A percentile compares a stretch with the other conserved stretches of the same genome.
Evolutionary conservation across 441 rosid genomes (phyloP).

Genomic region (Viola pubescens): DNA sequence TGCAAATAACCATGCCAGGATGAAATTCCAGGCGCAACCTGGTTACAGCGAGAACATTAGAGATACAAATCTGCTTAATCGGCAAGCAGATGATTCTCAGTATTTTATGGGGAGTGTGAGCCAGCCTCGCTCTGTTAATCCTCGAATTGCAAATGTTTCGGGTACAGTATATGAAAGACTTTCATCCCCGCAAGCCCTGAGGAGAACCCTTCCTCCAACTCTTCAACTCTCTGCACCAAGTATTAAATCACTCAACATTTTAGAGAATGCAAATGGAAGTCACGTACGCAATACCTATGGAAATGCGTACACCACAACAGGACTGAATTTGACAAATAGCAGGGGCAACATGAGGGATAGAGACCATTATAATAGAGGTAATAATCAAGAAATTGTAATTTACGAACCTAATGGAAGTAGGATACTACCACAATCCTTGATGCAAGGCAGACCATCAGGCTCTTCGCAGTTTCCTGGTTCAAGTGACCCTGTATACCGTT

Average conservation of each 20-base stretch:
- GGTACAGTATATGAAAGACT: slow-evolving; percentile 43
- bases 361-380: slow-evolving; percentile 30
- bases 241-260: slow-evolving; percentile 19
- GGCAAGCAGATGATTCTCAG: slow-evolving; percentile 30
- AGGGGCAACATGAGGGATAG: slow-evolving; percentile 44
- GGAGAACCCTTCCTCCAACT: slow-evolving; percentile 61
- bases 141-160: slow-evolving; percentile 42
- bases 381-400: slow-evolving; percentile 36
- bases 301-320: slow-evolving; percentile 29
- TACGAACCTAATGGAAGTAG: slow-evolving; percentile 52
- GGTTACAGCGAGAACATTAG: slow-evolving; percentile 18
- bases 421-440: slow-evolving; percentile 57
- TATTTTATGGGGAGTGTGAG: slow-evolving; percentile 30
- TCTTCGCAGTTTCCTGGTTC: slow-evolving; percentile 37
- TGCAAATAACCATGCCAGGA: slow-evolving; percentile 15
- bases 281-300: slow-evolving; percentile 30
- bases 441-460: slow-evolving; percentile 40
- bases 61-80: slow-evolving; percentile 18
- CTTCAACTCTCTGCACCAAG: slow-evolving; percentile 24
- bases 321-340: slow-evolving; percentile 34
- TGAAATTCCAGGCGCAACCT: slow-evolving; percentile 20
- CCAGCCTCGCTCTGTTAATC: slow-evolving; percentile 34
- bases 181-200: slow-evolving; percentile 59
- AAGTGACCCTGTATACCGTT: slow-evolving; percentile 38
- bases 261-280: slow-evolving; percentile 25